These are phyloP conservation scores for Clarireedia paspali DNA, from an alignment of 2,329 filamentous ascomycete genomes.

Conservation along the genomic window DNA sequence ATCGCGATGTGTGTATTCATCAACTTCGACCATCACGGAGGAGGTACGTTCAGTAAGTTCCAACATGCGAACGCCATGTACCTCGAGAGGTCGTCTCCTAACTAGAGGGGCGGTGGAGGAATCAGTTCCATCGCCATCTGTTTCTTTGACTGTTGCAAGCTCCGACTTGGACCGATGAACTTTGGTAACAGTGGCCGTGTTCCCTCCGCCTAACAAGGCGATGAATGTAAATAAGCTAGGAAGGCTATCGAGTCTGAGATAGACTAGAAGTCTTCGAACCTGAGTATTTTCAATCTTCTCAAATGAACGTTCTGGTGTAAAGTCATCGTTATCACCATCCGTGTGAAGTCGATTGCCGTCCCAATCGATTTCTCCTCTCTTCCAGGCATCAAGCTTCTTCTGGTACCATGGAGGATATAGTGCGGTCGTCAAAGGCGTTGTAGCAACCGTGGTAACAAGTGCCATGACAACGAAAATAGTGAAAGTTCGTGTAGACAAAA, in stretches of 20 bases:
- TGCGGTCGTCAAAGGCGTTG: slow-evolving; percentile 65
- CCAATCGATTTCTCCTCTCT: slow-evolving; percentile 87
- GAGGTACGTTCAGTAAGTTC: slow-evolving; percentile 89
- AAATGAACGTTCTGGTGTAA: slow-evolving; percentile 26
- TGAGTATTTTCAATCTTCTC: slow-evolving; percentile 43
- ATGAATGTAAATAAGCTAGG: slow-evolving; percentile 76
- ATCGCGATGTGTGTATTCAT: slow-evolving; percentile 65
- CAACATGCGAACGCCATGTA: slow-evolving; percentile 74
- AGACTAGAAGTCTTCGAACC: slow-evolving; percentile 64
- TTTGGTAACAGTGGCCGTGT: slow-evolving; percentile 24
- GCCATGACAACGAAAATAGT: slow-evolving; percentile 96
- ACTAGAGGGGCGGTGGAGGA: slow-evolving; percentile 20
- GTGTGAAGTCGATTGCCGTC: slow-evolving; percentile 46
- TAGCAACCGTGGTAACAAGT: slow-evolving; percentile 74
- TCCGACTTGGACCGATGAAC: slow-evolving; percentile 30
- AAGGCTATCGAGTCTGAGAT: slow-evolving; percentile 78
- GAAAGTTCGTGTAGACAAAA: slow-evolving; percentile 73
- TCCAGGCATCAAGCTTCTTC: slow-evolving; percentile 65
- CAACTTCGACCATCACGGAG: slow-evolving; percentile 85
- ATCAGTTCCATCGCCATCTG: slow-evolving; percentile 11
- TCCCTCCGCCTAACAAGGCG: slow-evolving; percentile 62
- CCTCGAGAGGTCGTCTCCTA: slow-evolving; percentile 18
- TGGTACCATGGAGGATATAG: slow-evolving; percentile 76
- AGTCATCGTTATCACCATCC: slow-evolving; percentile 32
- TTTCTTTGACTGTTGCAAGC: slow-evolving; percentile 24